Base-by-base conservation (phyloP, 2,329 filamentous ascomycete genomes). In the Penicillium griseofulvum region DNA sequence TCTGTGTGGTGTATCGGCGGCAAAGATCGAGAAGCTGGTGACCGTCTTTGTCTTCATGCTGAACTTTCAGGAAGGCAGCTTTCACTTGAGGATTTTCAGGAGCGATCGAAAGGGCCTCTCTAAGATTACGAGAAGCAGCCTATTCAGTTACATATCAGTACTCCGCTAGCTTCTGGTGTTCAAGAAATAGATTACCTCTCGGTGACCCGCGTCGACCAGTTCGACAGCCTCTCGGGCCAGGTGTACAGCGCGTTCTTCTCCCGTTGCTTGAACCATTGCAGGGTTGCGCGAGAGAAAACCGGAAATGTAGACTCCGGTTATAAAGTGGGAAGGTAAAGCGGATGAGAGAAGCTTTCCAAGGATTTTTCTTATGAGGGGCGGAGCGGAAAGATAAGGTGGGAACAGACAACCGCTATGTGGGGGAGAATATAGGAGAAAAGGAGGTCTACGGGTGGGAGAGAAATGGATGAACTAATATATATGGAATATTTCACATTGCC, bases 41-140 rank as follows among this genome's bases (percentile, higher is more conserved):
- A 24, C 68, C 66, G 56, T 65, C 68, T 57, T 72, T 68, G 54
- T 76, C 75, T 54, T 76, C 72, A 44, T 74, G 69, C 44, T 72
- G 71, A 49, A 80, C 73, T 58, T 76, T 75, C 38, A 76, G 58
- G 44, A 80, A 75, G 28, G 77, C 76, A 29, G 72, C 68, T 63
- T 76, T 77, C 51, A 80, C 76, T 43, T 76, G 68, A 12, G 70
- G 61, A 55, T 78, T 74, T 28, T 78, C 72, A 34, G 77, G 74
- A 24, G 75, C 76, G 31, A 80, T 67, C 28, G 75, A 72, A 44
- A 77, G 71, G n/a, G 78, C 78, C 70, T 80, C 77, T 66, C 76
- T 74, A 52, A 80, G 70, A 60, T 77, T 78, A 59, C 76, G 68
- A 39, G 76, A 76, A 36, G 77, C 77, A 54, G 76, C 73, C 78